A percentile compares a stretch with the other conserved stretches of the same genome.
These are phyloP conservation scores for Suillus americanus DNA, from an alignment of 768 basidiomycete species.

Conservation along the genomic window DNA sequence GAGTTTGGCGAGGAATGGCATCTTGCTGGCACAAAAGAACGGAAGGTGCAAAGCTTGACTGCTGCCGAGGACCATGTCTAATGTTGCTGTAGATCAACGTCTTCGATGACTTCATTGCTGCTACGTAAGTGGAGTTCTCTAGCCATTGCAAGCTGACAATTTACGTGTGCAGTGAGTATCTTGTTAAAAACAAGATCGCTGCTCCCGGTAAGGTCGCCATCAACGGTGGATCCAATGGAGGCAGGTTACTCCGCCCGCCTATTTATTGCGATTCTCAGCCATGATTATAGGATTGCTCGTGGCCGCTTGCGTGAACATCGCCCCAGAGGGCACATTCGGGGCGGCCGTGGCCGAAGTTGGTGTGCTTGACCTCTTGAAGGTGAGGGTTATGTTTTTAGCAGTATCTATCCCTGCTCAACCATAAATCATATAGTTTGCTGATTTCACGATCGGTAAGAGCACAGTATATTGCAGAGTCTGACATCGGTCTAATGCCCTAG, in stretches of 20 bases:
- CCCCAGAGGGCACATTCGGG: constrained; percentile 74
- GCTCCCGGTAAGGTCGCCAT: constrained; percentile 71
- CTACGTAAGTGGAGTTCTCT: constrained; percentile 50
- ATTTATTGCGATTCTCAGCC: constrained; percentile 4
- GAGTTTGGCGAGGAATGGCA: constrained; percentile 92
- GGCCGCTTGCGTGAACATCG: constrained; percentile 83
- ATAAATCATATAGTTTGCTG: constrained; percentile 50
- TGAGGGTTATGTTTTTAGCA: constrained; percentile 25
- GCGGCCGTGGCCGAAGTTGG: constrained; percentile 81
- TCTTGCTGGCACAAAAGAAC: constrained; percentile 63
- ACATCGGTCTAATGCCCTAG: constrained; percentile 11
- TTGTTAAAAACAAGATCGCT: constrained; percentile 71
- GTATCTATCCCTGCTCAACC: background rate
- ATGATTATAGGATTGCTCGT: constrained; percentile 60
- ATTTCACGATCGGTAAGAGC: constrained; percentile 69
- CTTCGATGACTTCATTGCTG: constrained; percentile 83
- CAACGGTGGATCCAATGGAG: constrained; percentile 82
- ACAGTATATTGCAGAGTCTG: background rate
- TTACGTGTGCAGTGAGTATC: constrained; percentile 50
- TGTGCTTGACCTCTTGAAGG: constrained; percentile 77
- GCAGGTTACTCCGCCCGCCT: constrained; percentile 32
- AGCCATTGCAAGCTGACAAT: constrained; percentile 1
- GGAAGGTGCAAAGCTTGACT: constrained; percentile 47
- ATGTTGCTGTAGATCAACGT: constrained; percentile 53
- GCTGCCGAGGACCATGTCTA: constrained; percentile 1